phyloP scores from a whole-genome alignment of 2,329 filamentous ascomycete genomes.

The Beauveria varroae region DNA sequence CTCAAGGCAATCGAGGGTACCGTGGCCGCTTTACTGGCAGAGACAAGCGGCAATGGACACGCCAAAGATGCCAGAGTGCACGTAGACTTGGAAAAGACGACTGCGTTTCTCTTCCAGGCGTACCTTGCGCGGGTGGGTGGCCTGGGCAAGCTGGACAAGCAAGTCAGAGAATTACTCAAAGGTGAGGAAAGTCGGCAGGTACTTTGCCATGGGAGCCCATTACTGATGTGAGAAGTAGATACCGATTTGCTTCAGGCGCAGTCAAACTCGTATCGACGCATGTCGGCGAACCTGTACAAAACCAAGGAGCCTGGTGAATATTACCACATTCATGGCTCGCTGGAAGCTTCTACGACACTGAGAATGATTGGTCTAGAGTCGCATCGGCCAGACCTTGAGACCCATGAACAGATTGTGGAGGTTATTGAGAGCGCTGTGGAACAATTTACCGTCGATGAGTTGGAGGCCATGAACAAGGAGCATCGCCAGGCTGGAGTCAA shows the following conservation, averaged over 20 bases:
- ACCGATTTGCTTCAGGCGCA: slow-evolving; percentile 66
- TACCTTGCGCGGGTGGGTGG: slow-evolving; percentile 30
- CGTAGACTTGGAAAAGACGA: slow-evolving; percentile 32
- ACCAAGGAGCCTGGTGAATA: slow-evolving; percentile 59
- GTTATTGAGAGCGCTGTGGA: slow-evolving; percentile 53
- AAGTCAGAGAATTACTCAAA: slow-evolving; percentile 25
- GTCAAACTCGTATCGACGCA: slow-evolving; percentile 61
- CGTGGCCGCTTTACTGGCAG: slow-evolving; percentile 25
- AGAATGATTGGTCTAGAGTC: slow-evolving; percentile 62
- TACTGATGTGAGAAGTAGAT: slow-evolving; percentile 35
- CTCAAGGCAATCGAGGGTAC: slow-evolving; percentile 36
- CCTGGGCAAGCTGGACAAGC: slow-evolving; percentile 29
- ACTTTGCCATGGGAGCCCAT: not conserved
- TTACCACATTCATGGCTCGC: slow-evolving; percentile 68
- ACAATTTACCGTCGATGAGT: slow-evolving; percentile 43
- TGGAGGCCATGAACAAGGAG: slow-evolving; percentile 50
- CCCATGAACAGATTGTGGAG: slow-evolving; percentile 51
- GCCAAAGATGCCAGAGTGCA: slow-evolving; percentile 17
- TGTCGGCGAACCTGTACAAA: slow-evolving; percentile 65
- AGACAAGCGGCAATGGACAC: slow-evolving; percentile 15
- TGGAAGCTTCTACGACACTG: slow-evolving; percentile 62
- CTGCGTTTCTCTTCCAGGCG: slow-evolving; percentile 33
- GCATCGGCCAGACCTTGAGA: slow-evolving; percentile 50
- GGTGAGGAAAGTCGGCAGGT: slow-evolving; percentile 15
- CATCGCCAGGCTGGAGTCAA: slow-evolving; percentile 53